A percentile compares a stretch with the other conserved stretches of the same genome.
phyloP scores from a whole-genome alignment of 305 asterid species.

The Plantago coronopus region DNA sequence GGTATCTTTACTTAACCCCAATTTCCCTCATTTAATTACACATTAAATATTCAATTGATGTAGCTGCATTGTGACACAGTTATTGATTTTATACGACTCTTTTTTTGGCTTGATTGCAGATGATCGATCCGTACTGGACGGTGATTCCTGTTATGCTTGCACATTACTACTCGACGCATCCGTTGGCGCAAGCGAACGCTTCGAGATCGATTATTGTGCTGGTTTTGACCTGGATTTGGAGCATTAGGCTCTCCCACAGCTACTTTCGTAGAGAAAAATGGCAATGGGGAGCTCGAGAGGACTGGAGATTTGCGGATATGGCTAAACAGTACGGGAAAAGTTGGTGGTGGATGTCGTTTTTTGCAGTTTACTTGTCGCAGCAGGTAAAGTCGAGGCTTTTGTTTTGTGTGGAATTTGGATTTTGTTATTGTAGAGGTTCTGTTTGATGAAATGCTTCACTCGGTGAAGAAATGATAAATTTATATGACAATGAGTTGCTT shows the following conservation, averaged over 20 bases:
- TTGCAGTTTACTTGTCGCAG: constrained; percentile 69
- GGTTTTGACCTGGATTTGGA: constrained; percentile 71
- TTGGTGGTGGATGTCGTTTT: constrained; percentile 97
- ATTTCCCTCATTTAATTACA: neutral
- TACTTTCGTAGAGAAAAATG: constrained; percentile 93
- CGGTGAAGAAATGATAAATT: too few relatives aligned
- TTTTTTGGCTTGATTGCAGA: constrained; percentile 33
- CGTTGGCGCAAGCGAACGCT: constrained; percentile 38
- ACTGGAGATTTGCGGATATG: constrained; percentile 85
- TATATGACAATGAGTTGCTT: neutral
- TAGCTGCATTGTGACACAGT: too few relatives aligned
- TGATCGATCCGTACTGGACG: constrained; percentile 93
- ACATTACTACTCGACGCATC: constrained; percentile 66
- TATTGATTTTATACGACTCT: neutral
- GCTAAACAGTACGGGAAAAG: constrained; percentile 49
- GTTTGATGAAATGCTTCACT: constrained; percentile 33
- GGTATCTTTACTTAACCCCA: constrained; percentile 34
- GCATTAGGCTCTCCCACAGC: constrained; percentile 73
- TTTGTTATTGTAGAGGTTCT: neutral
- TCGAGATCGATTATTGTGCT: constrained; percentile 69
- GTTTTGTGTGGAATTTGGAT: neutral
- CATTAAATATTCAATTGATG: too few relatives aligned
- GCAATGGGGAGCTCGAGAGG: constrained; percentile 94
- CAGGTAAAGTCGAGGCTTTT: constrained; percentile 41
- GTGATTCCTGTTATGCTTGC: constrained; percentile 70